phyloP scores from a whole-genome alignment of 2,329 filamentous ascomycete genomes.

The Zymoseptoria pseudotritici region DNA sequence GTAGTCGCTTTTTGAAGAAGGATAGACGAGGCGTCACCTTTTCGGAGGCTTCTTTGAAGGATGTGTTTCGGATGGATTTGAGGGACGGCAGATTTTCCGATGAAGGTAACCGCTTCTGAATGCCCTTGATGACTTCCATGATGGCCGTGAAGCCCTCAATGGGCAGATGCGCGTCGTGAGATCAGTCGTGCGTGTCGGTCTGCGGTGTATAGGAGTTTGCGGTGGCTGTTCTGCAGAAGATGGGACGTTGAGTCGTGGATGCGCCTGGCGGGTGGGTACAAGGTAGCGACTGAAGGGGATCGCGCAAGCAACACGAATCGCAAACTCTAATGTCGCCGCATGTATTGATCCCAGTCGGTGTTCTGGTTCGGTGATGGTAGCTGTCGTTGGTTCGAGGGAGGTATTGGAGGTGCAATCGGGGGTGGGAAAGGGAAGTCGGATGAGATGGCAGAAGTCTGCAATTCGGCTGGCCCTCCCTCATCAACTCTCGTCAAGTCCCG shows the following conservation, averaged over 20 bases:
- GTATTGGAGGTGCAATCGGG: background rate
- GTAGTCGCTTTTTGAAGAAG: constrained; percentile 79
- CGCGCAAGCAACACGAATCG: constrained; percentile 2
- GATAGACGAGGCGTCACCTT: constrained; percentile 51
- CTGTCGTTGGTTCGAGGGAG: background rate
- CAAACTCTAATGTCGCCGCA: constrained; percentile 7
- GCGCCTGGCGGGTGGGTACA: constrained; percentile 4
- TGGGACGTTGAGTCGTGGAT: background rate
- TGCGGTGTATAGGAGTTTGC: background rate
- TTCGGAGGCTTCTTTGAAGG: constrained; percentile 34
- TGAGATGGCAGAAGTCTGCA: background rate
- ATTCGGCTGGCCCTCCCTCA: background rate
- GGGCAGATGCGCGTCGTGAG: constrained; percentile 12
- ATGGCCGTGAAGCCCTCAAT: constrained; percentile 13
- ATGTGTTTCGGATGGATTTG: constrained; percentile 32
- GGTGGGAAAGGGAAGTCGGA: background rate
- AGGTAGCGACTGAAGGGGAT: constrained; percentile 15
- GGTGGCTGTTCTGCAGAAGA: constrained; percentile 2
- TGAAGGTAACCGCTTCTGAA: constrained; percentile 41
- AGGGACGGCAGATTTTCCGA: constrained; percentile 37
- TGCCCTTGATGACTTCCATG: constrained; percentile 39
- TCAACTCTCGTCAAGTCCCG: background rate
- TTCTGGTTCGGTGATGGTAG: background rate
- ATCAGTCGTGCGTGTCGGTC: constrained; percentile 10
- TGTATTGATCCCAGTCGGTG: background rate